Percentiles rank a stretch among this genome's conserved stretches.
Evolutionary conservation across 1,139 yeast genomes (phyloP).

Genomic region (Yamadazyma epiphylla): DNA sequence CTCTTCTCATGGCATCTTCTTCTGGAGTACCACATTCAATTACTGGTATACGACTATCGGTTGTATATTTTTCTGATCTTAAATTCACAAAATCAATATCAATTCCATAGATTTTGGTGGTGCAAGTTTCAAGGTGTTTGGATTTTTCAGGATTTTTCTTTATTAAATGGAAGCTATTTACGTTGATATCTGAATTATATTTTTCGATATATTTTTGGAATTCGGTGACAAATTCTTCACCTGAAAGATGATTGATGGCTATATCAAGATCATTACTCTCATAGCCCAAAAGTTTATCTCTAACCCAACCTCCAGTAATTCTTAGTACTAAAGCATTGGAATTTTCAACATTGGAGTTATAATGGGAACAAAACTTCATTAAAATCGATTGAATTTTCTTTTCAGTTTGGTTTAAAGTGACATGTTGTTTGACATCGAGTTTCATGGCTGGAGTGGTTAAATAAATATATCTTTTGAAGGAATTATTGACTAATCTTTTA

Average conservation of each 20-base stretch:
- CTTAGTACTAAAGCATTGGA: constrained; percentile 46
- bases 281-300: constrained; percentile 83
- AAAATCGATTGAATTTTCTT: constrained; percentile 42
- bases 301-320: constrained; percentile 98
- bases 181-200: constrained; percentile 38
- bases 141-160: constrained; percentile 92
- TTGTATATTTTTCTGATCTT: constrained; percentile 81
- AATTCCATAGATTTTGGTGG: constrained; percentile 74
- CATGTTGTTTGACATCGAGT: constrained; percentile 16
- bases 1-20: constrained; percentile 89
- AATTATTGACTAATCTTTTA: background rate
- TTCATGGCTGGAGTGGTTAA: constrained; percentile 12
- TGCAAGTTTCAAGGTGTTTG: constrained; percentile 94
- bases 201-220: constrained; percentile 52
- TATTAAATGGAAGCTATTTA: constrained; percentile 68
- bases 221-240: constrained; percentile 77
- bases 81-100: constrained; percentile 92
- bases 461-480: background rate
- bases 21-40: constrained; percentile 81
- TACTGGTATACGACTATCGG: constrained; percentile 76
- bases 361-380: constrained; percentile 37
- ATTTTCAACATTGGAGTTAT: constrained; percentile 19
- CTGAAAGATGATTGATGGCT: constrained; percentile 79
- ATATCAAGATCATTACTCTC: constrained; percentile 87
- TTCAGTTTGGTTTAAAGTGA: constrained; percentile 47